phyloP scores from a whole-genome alignment of 805 yeast genomes.

The Nakazawaea ernobii region DNA sequence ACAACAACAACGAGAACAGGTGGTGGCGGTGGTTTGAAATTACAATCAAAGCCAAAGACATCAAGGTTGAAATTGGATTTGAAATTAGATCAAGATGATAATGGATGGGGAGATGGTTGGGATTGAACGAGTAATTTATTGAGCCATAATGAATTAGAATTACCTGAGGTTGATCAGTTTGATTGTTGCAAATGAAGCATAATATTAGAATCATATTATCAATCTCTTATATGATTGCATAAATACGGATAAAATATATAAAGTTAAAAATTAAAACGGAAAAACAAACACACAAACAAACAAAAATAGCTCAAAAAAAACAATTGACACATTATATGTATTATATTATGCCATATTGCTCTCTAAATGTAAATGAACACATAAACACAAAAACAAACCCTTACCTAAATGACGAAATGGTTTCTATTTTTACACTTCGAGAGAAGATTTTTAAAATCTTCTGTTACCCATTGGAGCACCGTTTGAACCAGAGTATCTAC shows the following conservation, averaged over 20 bases:
- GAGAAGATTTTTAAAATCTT: slow-evolving; percentile 30
- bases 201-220: too few species aligned
- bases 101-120: slow-evolving; percentile 40
- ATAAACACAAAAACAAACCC: background rate
- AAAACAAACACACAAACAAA: too few species aligned
- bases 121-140: too few species aligned
- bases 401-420: background rate
- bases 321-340: too few species aligned
- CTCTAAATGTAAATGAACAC: slow-evolving; percentile 9
- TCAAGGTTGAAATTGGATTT: slow-evolving; percentile 28
- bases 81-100: slow-evolving; percentile 26
- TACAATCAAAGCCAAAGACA: slow-evolving; percentile 17
- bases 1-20: slow-evolving; percentile 2
- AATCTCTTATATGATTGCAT: too few species aligned
- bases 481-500: slow-evolving; percentile 37
- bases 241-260: too few species aligned
- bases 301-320: too few species aligned
- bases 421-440: background rate
- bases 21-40: slow-evolving; percentile 15
- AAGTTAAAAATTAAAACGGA: too few species aligned
- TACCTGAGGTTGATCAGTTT: too few species aligned
- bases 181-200: too few species aligned
- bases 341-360: too few species aligned
- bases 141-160: too few species aligned
- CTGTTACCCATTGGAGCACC: slow-evolving; percentile 40